phyloP scores from a whole-genome alignment of 805 yeast genomes.

The Candida nitratophila region DNA sequence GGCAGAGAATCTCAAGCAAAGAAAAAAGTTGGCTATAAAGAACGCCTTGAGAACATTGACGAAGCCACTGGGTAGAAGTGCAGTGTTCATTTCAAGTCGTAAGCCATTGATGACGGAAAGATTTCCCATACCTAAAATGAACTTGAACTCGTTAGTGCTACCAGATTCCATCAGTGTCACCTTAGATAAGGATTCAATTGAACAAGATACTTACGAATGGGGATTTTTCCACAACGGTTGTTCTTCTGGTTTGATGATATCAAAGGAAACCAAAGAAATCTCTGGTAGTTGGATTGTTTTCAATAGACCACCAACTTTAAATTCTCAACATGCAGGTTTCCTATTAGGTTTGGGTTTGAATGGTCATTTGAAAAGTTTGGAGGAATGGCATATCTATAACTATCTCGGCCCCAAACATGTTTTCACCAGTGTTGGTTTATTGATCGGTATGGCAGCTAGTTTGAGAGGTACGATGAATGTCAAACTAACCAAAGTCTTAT shows the following conservation, averaged over 20 bases:
- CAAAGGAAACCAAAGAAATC: conserved; percentile 60
- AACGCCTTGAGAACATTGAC: conserved; percentile 69
- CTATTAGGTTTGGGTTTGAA: conserved; percentile 86
- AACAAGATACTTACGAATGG: conserved; percentile 56
- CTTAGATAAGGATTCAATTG: conserved; percentile 45
- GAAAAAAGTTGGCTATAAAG: conserved; percentile 49
- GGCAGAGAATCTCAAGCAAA: conserved; percentile 45
- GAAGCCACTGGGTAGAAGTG: conserved; percentile 72
- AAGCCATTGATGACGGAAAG: conserved; percentile 80
- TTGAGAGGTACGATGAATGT: conserved; percentile 74
- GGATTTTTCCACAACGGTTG: conserved; percentile 91
- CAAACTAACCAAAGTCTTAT: conserved; percentile 80
- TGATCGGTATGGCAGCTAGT: conserved; percentile 92
- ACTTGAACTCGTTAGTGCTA: conserved; percentile 55
- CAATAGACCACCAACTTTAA: conserved; percentile 63
- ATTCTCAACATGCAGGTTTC: conserved; percentile 91
- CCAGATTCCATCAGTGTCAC: conserved; percentile 61
- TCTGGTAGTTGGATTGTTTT: conserved; percentile 90
- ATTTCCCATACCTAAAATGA: conserved; percentile 70
- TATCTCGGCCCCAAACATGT: conserved; percentile 86
- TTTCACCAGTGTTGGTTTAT: conserved; percentile 75
- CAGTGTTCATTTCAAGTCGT: conserved; percentile 59
- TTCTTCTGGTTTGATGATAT: conserved; percentile 70
- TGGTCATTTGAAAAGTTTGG: conserved; percentile 76
- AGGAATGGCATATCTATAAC: conserved; percentile 95